Base-by-base conservation (phyloP, 164 flowering plant species). In the Saururus chinensis region DNA sequence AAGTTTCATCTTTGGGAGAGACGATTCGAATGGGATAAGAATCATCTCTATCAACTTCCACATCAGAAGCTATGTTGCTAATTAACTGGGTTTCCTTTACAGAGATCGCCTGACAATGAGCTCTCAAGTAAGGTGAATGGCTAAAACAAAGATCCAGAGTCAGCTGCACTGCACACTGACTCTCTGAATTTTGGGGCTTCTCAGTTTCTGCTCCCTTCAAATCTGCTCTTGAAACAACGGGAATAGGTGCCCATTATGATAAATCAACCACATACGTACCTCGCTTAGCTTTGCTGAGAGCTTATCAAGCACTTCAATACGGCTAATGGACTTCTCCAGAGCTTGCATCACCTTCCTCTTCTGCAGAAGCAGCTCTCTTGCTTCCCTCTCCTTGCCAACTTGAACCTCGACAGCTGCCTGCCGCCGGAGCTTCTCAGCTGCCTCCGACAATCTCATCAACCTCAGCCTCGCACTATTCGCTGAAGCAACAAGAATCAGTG, bases 341-440 rank as follows among this genome's bases (percentile, higher is more conserved):
- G 97, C 89, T 64, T 81, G 76, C 83, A 86, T 77, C 51, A 90
- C 78, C 64, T 86, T 90, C 79, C 79, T 79, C 79, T 88, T 90
- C 73, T 86, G 92, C 59, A 82, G 64, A 51, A 90, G 91, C 41
- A 55, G 30, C 13, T 55, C 58, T 2, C 35, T 23, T 9, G 58
- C 58, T 55, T 23, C 58, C 25, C 2, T 45, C 49, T 45, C 49
- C 49, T 73, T 80, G 48, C 97, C 91, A 54, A 64, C 77, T 54
- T 70, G 82, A 63, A 86, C 74, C 68, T 73, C 80, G 49, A 76
- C 54, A 41, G 86, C 82, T 61, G 97, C 97, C 65, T 79, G 95
- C 22, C 75, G 66, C 59, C 68, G 77, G 57, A 90, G 84, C 68
- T 81, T 90, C 73, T 55, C 35, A 12, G 58, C 58, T 9, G 58